Conservation (phyloP, 1,284 basidiomycete genomes). For the Psilocybe mexicana region DNA sequence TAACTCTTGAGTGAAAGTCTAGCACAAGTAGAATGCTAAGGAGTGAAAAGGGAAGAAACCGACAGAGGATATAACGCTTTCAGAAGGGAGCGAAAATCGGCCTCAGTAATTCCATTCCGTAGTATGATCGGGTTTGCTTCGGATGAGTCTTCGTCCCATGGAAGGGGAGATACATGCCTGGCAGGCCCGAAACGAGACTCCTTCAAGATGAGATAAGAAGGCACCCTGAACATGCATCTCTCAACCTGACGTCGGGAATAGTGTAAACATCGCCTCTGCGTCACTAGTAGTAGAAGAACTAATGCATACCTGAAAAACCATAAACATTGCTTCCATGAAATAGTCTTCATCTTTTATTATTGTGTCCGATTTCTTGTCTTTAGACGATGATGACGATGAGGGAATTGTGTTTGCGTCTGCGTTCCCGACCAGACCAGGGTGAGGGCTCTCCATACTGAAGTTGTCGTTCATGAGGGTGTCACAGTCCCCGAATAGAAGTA, state of each 20-base stretch:
- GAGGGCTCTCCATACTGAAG: too few species aligned
- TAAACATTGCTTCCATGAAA: constrained; percentile 4
- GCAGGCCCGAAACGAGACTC: constrained; percentile 25
- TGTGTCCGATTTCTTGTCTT: too few species aligned
- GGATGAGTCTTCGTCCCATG: constrained; percentile 6
- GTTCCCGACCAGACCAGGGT: too few species aligned
- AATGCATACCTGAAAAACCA: constrained; percentile 9
- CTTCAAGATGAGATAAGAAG: constrained; percentile 18
- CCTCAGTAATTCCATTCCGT: constrained; percentile 2
- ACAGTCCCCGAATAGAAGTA: too few species aligned
- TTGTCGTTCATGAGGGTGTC: too few species aligned
- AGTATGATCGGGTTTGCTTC: constrained; percentile 18
- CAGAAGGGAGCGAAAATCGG: constrained; percentile 20
- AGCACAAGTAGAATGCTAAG: too few species aligned
- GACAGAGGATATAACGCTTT: constrained; percentile 23
- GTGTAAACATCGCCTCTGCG: too few species aligned
- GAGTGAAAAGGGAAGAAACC: too few species aligned
- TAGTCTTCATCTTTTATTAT: constrained; percentile 11
- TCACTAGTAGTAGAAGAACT: too few species aligned
- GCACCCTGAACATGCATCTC: constrained; percentile 22
- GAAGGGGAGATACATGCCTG: constrained; percentile 18
- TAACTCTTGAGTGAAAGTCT: too few species aligned
- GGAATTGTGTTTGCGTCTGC: too few species aligned
- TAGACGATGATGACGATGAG: background rate
- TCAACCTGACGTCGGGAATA: constrained; percentile 20